These are phyloP conservation scores for Dothidotthia symphoricarpi DNA, from an alignment of 2,329 filamentous ascomycete species.

Conservation along the genomic window DNA sequence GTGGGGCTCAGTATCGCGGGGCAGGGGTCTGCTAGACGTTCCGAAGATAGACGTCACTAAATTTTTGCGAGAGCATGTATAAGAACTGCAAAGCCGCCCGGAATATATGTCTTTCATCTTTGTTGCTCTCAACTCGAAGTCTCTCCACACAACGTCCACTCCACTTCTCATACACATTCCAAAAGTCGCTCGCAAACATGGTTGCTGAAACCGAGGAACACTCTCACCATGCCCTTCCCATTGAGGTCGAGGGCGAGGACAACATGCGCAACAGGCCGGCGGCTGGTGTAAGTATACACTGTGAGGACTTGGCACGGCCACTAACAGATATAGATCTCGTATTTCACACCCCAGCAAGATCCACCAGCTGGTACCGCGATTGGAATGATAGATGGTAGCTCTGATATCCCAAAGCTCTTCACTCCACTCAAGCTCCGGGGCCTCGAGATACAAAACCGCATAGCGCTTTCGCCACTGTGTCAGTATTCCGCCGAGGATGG, in stretches of 20 bases:
- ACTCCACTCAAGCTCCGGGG: constrained; percentile 57
- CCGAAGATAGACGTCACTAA: background rate
- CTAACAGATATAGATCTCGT: constrained; percentile 38
- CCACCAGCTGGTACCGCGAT: constrained; percentile 50
- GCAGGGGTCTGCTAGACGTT: background rate
- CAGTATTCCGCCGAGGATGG: constrained; percentile 68
- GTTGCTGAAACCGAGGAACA: constrained; percentile 24
- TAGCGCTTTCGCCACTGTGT: constrained; percentile 54
- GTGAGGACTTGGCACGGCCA: background rate
- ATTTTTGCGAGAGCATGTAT: background rate
- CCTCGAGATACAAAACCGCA: constrained; percentile 66
- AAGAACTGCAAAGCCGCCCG: no score
- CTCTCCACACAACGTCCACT: no score
- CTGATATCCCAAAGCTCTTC: constrained; percentile 59
- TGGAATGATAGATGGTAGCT: constrained; percentile 48
- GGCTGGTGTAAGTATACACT: constrained; percentile 37
- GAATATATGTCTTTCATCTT: background rate
- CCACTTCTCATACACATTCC: no score
- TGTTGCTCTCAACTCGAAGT: background rate
- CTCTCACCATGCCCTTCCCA: constrained; percentile 34
- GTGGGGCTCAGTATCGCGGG: no score
- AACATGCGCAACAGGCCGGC: constrained; percentile 45
- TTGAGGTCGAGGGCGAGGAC: constrained; percentile 33
- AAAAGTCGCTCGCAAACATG: constrained; percentile 15
- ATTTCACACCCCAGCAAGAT: constrained; percentile 50